A percentile compares a stretch with the other conserved stretches of the same genome.
phyloP scores from a whole-genome alignment of 1,284 basidiomycete species.

The Marasmius fiardii region DNA sequence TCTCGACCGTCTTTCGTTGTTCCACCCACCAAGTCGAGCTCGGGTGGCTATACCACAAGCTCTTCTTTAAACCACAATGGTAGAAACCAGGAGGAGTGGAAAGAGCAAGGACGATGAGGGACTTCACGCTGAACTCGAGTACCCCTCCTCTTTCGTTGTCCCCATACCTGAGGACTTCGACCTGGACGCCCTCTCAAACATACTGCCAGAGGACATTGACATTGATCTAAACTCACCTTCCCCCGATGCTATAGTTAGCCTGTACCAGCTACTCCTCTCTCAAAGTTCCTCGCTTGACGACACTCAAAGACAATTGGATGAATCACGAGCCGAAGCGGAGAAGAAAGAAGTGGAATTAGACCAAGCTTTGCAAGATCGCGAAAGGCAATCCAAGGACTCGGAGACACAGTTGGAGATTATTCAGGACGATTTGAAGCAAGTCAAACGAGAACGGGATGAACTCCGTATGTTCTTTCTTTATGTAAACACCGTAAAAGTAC shows the following conservation, averaged over 20 bases:
- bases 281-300: constrained; percentile 54
- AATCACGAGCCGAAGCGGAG: constrained; percentile 57
- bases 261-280: constrained; percentile 61
- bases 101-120: constrained; percentile 24
- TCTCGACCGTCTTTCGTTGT: background rate
- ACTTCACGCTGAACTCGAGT: constrained; percentile 19
- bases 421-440: constrained; percentile 49
- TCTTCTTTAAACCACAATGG: constrained; percentile 38
- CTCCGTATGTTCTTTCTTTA: constrained; percentile 43
- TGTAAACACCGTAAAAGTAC: constrained; percentile 11
- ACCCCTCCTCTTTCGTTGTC: constrained; percentile 26
- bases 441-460: constrained; percentile 60
- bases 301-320: constrained; percentile 59
- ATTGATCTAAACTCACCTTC: constrained; percentile 52
- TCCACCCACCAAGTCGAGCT: constrained; percentile 21
- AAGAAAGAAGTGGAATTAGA: constrained; percentile 76
- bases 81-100: constrained; percentile 34
- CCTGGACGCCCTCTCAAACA: constrained; percentile 47
- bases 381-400: constrained; percentile 52
- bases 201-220: constrained; percentile 51
- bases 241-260: constrained; percentile 50
- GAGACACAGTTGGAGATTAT: constrained; percentile 46
- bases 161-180: constrained; percentile 57
- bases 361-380: constrained; percentile 72
- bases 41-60: constrained; percentile 28